phyloP scores from a whole-genome alignment of 2,329 filamentous ascomycete genomes.

The Aspergillus sclerotialis region DNA sequence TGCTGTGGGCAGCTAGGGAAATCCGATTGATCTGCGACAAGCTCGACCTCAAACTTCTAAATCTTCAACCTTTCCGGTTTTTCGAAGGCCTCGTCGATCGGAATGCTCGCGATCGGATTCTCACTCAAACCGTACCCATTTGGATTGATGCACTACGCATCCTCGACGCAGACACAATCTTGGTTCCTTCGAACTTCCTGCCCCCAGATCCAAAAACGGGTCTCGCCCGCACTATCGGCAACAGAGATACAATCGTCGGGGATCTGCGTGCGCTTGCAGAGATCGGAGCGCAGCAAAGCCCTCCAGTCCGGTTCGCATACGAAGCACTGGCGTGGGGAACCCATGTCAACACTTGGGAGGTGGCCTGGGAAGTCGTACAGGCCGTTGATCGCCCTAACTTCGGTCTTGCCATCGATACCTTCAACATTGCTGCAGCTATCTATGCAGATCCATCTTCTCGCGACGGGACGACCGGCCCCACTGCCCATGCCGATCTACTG shows the following conservation, averaged over 20 bases:
- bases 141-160: slow-evolving; percentile 60
- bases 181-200: slow-evolving; percentile 63
- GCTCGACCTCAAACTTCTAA: slow-evolving; percentile 21
- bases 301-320: slow-evolving; percentile 61
- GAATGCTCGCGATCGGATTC: slow-evolving; percentile 45
- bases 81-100: slow-evolving; percentile 64
- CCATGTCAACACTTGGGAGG: slow-evolving; percentile 62
- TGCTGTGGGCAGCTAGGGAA: slow-evolving; percentile 50
- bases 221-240: slow-evolving; percentile 48
- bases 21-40: slow-evolving; percentile 42
- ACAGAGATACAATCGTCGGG: slow-evolving; percentile 48
- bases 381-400: slow-evolving; percentile 63
- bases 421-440: slow-evolving; percentile 65
- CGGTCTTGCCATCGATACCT: slow-evolving; percentile 69
- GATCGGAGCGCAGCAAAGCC: slow-evolving; percentile 49
- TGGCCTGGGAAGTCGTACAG: slow-evolving; percentile 61
- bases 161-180: slow-evolving; percentile 61
- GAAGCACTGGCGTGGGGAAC: slow-evolving; percentile 69
- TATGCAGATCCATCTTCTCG: slow-evolving; percentile 59
- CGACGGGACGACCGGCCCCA: slow-evolving; percentile 45
- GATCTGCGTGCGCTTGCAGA: slow-evolving; percentile 62
- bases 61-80: slow-evolving; percentile 65
- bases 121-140: slow-evolving; percentile 52
- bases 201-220: slow-evolving; percentile 6
- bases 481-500: slow-evolving; percentile 47